Base-by-base conservation (phyloP, 1,139 yeast genomes). In the Magnusiomyces ingens region DNA sequence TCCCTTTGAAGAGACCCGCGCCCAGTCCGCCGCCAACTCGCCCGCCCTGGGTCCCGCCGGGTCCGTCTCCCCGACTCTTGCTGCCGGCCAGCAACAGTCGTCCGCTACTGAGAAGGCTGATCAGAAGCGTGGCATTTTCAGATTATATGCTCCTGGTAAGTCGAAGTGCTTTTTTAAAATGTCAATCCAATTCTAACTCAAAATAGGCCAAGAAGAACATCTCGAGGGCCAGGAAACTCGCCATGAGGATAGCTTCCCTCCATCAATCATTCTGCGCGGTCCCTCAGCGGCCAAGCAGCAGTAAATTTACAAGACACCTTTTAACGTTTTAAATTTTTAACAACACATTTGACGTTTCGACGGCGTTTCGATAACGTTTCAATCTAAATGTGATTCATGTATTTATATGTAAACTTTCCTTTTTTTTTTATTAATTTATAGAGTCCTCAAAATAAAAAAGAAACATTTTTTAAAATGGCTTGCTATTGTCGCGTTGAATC, bases 91-190 rank as follows among this genome's bases (percentile, higher is more conserved):
- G 42, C 42, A 15, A 15, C 19, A 15, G 19, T 15, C 42, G 19
- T 15, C 42, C 10, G 18, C 42, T 38, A 5, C 42, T 15, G 42
- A 38, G 8, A 26, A 26, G 32, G 32, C 32, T 26, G 32, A 26
- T 26, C 32, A 26, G 32, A 26, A 26, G 32, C 32, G 18, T 15
- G 42, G 10, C 4, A 45, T 45, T 8, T 45, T 6, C 17, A 41
- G 48, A 18, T 17, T 45, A 45, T 45, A 45, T 19, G 48, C 48
- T 26, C 48, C 48, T 17, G 45, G 45, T 42, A 42, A 42, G 45
- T 42, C 13, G 3, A 5, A 4, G 13, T 37, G 4, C 5, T 37
- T 37, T 37, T n/a, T 37, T 37, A n/a, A n/a, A 4, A n/a, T 4
- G 10, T 37, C 41, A 37, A 13, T 17, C 21, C 21, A 40, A 19